A percentile compares a stretch with the other conserved stretches of the same genome.
Conservation (phyloP, 352 stramenopile species). For the Pythium chondricola region DNA sequence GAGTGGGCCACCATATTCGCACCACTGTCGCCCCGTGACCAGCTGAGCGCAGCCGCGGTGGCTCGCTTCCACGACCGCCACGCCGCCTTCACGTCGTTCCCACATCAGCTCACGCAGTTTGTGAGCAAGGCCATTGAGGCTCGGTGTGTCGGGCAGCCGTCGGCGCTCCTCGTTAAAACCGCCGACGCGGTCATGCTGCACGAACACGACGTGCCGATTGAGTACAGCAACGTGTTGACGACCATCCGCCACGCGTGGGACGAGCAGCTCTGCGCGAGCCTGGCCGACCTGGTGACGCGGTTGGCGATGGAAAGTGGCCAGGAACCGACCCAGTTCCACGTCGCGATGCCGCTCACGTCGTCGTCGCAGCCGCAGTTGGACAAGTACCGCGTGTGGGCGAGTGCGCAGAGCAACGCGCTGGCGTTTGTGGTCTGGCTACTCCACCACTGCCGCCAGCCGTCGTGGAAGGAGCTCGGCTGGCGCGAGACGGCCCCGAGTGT, state of each 20-base stretch:
- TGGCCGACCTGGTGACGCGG: background rate
- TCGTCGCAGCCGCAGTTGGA: background rate
- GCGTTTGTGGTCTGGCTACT: background rate
- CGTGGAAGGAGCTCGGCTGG: background rate
- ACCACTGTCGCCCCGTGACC: slow-evolving; percentile 28
- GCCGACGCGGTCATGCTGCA: background rate
- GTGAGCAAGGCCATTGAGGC: slow-evolving; percentile 37
- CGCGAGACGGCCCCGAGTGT: slow-evolving; percentile 24
- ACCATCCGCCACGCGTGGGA: background rate
- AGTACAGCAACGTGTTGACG: background rate
- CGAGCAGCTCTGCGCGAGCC: background rate
- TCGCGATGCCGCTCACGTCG: background rate
- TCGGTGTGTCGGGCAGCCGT: background rate
- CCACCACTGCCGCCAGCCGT: background rate
- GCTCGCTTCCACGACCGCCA: slow-evolving; percentile 34
- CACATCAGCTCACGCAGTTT: slow-evolving; percentile 43
- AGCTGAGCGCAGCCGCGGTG: slow-evolving; percentile 31
- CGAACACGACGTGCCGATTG: background rate
- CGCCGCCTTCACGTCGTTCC: slow-evolving; percentile 27
- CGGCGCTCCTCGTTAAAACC: background rate
- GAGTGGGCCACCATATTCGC: slow-evolving; percentile 40
- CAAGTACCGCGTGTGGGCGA: background rate
- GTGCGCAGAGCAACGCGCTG: background rate
- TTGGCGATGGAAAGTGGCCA: too few relatives aligned
- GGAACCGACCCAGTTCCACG: background rate